Evolutionary conservation across 495 filamentous ascomycete species (phyloP), one percentile per base, ranked within the genome.

Genomic region (Podospora anserina): DNA sequence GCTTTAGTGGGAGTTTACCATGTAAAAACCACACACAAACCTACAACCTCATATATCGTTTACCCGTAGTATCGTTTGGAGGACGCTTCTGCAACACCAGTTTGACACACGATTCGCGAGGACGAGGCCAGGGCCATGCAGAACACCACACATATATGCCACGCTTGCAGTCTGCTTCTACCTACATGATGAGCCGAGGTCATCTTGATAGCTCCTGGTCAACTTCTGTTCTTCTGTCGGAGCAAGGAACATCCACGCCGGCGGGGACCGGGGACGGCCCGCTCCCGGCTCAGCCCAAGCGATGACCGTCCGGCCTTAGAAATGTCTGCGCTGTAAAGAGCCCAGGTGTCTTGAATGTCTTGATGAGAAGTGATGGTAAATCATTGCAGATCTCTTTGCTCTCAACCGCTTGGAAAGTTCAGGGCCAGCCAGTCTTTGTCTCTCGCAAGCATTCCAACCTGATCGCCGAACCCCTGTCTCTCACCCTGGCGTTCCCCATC

Each of bases 251-350:
- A 63, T 28, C 66, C 66, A 61, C 55, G 61, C 66, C 58, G 7
- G 15, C 61, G 39, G 39, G 15, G 39, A 49, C 39, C 13, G 67
- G 72, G 74, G 64, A 69, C 72, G 74, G 74, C 67, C 72, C 74
- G 72, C 74, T 69, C 74, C 74, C 65, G 67, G 66, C 19, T 70
- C 68, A 55, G 65, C 70, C 44, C 65, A 16, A 20, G 23, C 23
- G 0, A 4, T 64, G n/a, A 18, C 34, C 27, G 34, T 34, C 20
- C 27, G 30, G 53, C 44, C 27, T 19, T 23, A 6, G 44, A 64
- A 49, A 23, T 23, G 23, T 23, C 34, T 39, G 34, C 34, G 34
- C 34, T 6, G 11, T 39, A 39, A 2, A 23, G 23, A 23, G 23
- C 23, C 23, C 23, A 23, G 23, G 23, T 23, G 23, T 23, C 23